A percentile compares a stretch with the other conserved stretches of the same genome.
Evolutionary conservation across 75 land plant species (phyloP).

Genomic region (Larix kaempferi): DNA sequence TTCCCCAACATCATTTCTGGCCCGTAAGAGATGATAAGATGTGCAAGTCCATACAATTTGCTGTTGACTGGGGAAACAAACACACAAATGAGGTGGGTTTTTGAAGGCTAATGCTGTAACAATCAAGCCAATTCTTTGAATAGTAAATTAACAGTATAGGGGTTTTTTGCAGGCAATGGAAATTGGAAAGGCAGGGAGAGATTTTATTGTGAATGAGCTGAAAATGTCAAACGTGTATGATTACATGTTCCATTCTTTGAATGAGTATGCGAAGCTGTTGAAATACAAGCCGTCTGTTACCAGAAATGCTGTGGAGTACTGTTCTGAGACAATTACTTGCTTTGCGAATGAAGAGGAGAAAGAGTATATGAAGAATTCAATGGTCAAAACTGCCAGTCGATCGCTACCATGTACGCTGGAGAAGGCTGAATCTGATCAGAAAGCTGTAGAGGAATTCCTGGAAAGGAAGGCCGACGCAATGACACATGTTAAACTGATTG

Average conservation of each 20-base stretch:
- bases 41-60: conserved; percentile 58
- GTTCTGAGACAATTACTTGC: conserved; percentile 15
- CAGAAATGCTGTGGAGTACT: conserved; percentile 8
- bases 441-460: too few species aligned
- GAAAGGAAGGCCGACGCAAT: too few species aligned
- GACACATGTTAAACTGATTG: too few species aligned
- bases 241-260: conserved; percentile 40
- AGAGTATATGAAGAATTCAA: conserved; percentile 20
- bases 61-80: conserved; percentile 70
- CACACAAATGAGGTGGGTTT: conserved; percentile 44
- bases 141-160: neutral
- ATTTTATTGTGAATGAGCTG: conserved; percentile 24
- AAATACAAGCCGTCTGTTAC: conserved; percentile 23
- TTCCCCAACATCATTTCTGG: conserved; percentile 68
- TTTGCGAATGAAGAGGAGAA: neutral
- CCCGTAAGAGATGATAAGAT: conserved; percentile 39
- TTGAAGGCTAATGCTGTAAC: too few species aligned
- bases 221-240: conserved; percentile 34
- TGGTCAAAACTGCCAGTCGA: neutral
- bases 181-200: conserved; percentile 29
- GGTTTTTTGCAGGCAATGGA: conserved; percentile 15
- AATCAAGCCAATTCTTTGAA: neutral
- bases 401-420: conserved; percentile 3
- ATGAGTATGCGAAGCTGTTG: conserved; percentile 34
- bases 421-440: neutral